phyloP scores from a whole-genome alignment of 345 rosid species.

The Aquilaria malaccensis region DNA sequence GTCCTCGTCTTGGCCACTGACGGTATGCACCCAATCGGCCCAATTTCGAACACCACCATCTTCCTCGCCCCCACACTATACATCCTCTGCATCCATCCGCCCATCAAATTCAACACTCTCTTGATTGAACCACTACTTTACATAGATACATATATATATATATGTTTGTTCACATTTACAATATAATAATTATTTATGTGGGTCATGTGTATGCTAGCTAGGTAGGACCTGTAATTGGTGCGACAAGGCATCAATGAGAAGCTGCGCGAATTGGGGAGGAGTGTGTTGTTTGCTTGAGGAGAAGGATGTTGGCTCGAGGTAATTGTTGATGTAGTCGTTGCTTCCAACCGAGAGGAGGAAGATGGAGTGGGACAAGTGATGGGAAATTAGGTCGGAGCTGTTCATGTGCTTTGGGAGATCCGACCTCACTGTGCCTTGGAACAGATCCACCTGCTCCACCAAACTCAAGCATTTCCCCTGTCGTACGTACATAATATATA shows the following conservation, averaged over 20 bases:
- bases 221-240: not conserved
- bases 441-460: conserved; percentile 30
- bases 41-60: conserved; percentile 35
- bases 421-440: conserved; percentile 10
- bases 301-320: not conserved
- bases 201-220: no score
- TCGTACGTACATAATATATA: not conserved
- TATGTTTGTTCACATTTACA: no score
- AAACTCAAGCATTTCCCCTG: conserved; percentile 41
- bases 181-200: no score
- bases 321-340: conserved; percentile 33
- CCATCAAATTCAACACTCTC: no score
- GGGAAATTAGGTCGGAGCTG: conserved; percentile 3
- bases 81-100: conserved; percentile 19
- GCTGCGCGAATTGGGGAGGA: conserved; percentile 26
- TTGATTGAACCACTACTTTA: no score
- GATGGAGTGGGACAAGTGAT: conserved; percentile 33
- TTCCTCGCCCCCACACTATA: conserved; percentile 35
- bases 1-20: conserved; percentile 14
- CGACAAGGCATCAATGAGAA: conserved; percentile 22
- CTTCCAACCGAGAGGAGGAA: conserved; percentile 28
- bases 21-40: conserved; percentile 47
- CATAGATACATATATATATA: no score
- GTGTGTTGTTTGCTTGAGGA: conserved; percentile 5
- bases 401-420: conserved; percentile 17